phyloP scores from a whole-genome alignment of 1,284 basidiomycete genomes.

The Heterobasidion occidentale region DNA sequence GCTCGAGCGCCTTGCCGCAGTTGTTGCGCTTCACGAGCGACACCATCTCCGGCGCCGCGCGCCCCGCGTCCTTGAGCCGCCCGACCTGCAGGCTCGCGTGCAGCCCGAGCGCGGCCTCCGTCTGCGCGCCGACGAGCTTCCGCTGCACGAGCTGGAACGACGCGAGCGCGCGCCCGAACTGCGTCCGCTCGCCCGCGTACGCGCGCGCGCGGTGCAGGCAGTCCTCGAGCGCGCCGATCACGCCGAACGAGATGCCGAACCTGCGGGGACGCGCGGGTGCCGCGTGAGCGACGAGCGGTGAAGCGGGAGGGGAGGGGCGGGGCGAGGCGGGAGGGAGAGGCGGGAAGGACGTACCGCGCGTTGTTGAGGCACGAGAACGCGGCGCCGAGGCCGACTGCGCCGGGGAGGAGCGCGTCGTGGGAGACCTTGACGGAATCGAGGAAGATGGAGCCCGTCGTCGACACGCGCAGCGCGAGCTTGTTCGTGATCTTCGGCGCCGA shows the following conservation, averaged over 20 bases:
- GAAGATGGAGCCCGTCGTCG: slow-evolving; percentile 90
- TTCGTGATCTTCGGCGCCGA: slow-evolving; percentile 86
- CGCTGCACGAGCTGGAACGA: slow-evolving; percentile 96
- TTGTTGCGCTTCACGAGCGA: slow-evolving; percentile 95
- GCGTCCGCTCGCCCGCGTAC: slow-evolving; percentile 86
- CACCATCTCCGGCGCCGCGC: slow-evolving; percentile 87
- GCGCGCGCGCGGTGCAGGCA: slow-evolving; percentile 73
- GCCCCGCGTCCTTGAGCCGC: slow-evolving; percentile 78
- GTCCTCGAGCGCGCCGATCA: slow-evolving; percentile 93
- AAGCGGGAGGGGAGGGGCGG: neutral
- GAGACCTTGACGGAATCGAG: slow-evolving; percentile 78
- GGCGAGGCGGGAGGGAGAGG: too few species aligned
- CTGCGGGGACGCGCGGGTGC: slow-evolving; percentile 20
- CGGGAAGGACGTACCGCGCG: slow-evolving; percentile 61
- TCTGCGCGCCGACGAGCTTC: slow-evolving; percentile 91
- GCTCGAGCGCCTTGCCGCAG: slow-evolving; percentile 85
- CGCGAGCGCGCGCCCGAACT: slow-evolving; percentile 86
- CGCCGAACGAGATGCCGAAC: slow-evolving; percentile 90
- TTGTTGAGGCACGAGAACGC: slow-evolving; percentile 91
- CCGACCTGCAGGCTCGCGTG: slow-evolving; percentile 77
- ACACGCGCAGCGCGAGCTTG: slow-evolving; percentile 87
- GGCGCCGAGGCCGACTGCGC: slow-evolving; percentile 68
- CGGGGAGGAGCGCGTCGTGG: slow-evolving; percentile 69
- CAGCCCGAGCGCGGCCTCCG: slow-evolving; percentile 79
- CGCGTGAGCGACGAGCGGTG: too few species aligned